Percentiles rank a stretch among this genome's conserved stretches.
Evolutionary conservation across 805 yeast species (phyloP).

Genomic region (Trichomonascus vanleenenianus): DNA sequence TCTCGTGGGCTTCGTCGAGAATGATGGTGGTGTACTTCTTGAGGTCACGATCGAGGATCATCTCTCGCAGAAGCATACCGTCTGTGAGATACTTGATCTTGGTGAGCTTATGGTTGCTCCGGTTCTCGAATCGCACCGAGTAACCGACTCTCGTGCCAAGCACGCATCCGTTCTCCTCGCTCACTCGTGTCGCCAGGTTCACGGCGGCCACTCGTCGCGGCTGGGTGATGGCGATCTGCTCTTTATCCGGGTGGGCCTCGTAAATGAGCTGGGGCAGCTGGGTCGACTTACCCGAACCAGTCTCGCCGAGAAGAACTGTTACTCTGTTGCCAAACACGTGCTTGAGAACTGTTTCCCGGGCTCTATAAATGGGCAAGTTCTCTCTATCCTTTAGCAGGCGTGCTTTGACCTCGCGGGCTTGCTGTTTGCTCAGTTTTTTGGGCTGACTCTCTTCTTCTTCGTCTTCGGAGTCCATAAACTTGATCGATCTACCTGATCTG

Average conservation of each 20-base stretch:
- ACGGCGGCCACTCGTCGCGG: slow-evolving; percentile 98
- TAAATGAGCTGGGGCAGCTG: slow-evolving; percentile 91
- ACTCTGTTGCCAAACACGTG: slow-evolving; percentile 53
- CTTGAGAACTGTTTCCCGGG: slow-evolving; percentile 53
- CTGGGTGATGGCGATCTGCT: slow-evolving; percentile 83
- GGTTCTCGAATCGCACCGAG: slow-evolving; percentile 84
- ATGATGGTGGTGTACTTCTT: slow-evolving; percentile 65
- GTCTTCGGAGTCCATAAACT: slow-evolving; percentile 16
- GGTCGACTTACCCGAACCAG: slow-evolving; percentile 97
- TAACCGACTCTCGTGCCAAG: slow-evolving; percentile 85
- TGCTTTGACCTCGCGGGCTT: slow-evolving; percentile 23
- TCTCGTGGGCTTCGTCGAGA: slow-evolving; percentile 96
- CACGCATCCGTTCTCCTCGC: slow-evolving; percentile 73
- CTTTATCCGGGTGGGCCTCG: slow-evolving; percentile 33
- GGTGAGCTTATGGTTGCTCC: slow-evolving; percentile 46
- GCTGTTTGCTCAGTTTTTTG: background rate
- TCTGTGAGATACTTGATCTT: slow-evolving; percentile 83
- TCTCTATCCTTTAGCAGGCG: slow-evolving; percentile 45
- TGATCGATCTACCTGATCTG: slow-evolving; percentile 4
- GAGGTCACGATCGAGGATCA: slow-evolving; percentile 65
- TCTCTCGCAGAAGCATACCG: slow-evolving; percentile 92
- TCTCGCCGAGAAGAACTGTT: slow-evolving; percentile 84
- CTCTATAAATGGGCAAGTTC: slow-evolving; percentile 68
- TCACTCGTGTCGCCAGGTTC: slow-evolving; percentile 84
- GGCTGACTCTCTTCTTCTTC: slow-evolving; percentile 8